These are phyloP conservation scores for Polytrichum commune DNA, from an alignment of 225 moss, liverwort and hornwort genomes.

Conservation along the genomic window DNA sequence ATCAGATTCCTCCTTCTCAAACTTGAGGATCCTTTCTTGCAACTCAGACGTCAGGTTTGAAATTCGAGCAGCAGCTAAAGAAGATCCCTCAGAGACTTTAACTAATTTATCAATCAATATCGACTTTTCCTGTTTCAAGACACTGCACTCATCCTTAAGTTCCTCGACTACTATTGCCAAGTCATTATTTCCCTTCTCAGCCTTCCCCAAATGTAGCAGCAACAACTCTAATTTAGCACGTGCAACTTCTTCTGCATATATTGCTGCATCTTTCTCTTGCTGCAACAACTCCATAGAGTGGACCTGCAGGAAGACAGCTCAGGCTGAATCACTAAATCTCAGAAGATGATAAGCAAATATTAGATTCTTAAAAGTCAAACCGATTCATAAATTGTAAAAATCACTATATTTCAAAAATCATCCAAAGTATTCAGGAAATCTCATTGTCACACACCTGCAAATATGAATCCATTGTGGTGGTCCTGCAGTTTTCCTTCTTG, in stretches of 20 bases:
- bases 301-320: conserved; percentile 3
- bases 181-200: not conserved
- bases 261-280: conserved; percentile 8
- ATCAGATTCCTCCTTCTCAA: not conserved
- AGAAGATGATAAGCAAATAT: too few species aligned
- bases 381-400: too few species aligned
- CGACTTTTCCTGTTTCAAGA: not conserved
- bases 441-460: too few species aligned
- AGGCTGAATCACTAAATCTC: not conserved
- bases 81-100: not conserved
- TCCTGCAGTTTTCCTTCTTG: conserved; percentile 11
- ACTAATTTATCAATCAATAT: not conserved
- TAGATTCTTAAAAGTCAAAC: too few species aligned
- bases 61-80: not conserved
- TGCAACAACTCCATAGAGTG: conserved; percentile 6
- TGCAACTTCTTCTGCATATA: conserved; percentile 2
- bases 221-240: not conserved
- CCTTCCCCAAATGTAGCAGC: conserved; percentile 1
- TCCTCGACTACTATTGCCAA: not conserved
- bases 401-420: too few species aligned
- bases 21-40: not conserved
- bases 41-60: not conserved
- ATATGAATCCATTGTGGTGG: too few species aligned
- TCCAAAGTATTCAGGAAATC: too few species aligned
- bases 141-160: not conserved